Conservation (phyloP, 768 basidiomycete species). For the Asterophora parasitica region DNA sequence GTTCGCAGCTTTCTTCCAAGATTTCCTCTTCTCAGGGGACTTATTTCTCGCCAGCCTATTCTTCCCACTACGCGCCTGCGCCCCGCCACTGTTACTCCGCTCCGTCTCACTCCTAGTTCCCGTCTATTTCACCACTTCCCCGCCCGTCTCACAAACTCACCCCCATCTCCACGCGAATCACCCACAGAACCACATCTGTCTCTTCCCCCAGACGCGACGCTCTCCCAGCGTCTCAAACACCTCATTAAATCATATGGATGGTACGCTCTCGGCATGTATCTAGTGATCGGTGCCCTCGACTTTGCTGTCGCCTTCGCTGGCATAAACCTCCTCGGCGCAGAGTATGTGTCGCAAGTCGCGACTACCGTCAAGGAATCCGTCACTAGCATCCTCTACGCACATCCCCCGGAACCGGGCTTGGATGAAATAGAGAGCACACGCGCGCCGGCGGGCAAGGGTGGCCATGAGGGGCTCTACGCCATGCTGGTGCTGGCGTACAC, state of each 20-base stretch:
- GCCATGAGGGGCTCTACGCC: conserved; percentile 80
- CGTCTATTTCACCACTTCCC: conserved; percentile 48
- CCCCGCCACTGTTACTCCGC: conserved; percentile 19
- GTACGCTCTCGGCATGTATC: conserved; percentile 92
- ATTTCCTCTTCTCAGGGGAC: conserved; percentile 39
- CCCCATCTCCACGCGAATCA: conserved; percentile 28
- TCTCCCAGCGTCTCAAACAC: conserved; percentile 70
- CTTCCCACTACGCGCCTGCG: conserved; percentile 40
- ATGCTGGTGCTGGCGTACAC: conserved; percentile 92
- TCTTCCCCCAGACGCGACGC: conserved; percentile 47
- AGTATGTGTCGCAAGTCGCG: conserved; percentile 74
- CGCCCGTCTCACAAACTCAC: conserved; percentile 38
- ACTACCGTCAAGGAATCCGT: conserved; percentile 49
- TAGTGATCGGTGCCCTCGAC: conserved; percentile 68
- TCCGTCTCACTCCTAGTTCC: conserved; percentile 26
- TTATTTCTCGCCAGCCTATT: conserved; percentile 41
- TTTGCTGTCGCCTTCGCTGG: conserved; percentile 81
- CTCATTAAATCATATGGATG: conserved; percentile 92
- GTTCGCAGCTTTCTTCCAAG: conserved; percentile 38
- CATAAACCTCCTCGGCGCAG: conserved; percentile 85
- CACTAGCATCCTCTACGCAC: conserved; percentile 39
- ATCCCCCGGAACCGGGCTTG: conserved; percentile 59
- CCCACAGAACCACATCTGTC: conserved; percentile 19
- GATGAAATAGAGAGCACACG: conserved; percentile 53
- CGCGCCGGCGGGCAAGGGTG: conserved; percentile 25